Evolutionary conservation across 2,329 filamentous ascomycete genomes (phyloP).

Genomic region (Colletotrichum sansevieriae): DNA sequence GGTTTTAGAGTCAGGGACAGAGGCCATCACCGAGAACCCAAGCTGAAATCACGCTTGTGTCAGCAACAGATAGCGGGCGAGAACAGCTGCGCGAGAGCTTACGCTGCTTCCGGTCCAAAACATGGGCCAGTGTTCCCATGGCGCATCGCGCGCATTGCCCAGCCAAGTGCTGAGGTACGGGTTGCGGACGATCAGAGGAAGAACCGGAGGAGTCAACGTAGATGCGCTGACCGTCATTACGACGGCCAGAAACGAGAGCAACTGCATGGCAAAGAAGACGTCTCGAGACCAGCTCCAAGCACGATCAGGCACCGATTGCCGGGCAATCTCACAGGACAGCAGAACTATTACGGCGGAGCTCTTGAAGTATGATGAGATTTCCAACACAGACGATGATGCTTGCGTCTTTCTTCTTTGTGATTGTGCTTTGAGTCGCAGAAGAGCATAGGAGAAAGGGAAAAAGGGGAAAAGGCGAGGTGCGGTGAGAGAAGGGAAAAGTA

Average conservation of each 20-base stretch:
- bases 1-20: constrained; percentile 55
- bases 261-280: constrained; percentile 45
- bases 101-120: constrained; percentile 81
- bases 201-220: constrained; percentile 66
- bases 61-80: constrained; percentile 13
- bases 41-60: constrained; percentile 48
- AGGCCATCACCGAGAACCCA: constrained; percentile 64
- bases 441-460: not conserved
- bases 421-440: not conserved
- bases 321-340: not conserved
- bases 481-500: constrained; percentile 1
- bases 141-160: constrained; percentile 75
- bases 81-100: constrained; percentile 38
- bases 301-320: not conserved
- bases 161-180: constrained; percentile 74
- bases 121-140: constrained; percentile 89
- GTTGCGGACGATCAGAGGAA: constrained; percentile 70
- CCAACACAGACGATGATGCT: not conserved
- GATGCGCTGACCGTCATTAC: constrained; percentile 58
- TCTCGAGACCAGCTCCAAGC: constrained; percentile 16
- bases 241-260: constrained; percentile 49
- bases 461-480: not conserved
- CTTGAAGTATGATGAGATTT: not conserved
- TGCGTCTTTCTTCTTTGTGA: not conserved
- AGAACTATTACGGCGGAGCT: not conserved